phyloP scores from a whole-genome alignment of 345 rosid genomes.

The Barbarea vulgaris region DNA sequence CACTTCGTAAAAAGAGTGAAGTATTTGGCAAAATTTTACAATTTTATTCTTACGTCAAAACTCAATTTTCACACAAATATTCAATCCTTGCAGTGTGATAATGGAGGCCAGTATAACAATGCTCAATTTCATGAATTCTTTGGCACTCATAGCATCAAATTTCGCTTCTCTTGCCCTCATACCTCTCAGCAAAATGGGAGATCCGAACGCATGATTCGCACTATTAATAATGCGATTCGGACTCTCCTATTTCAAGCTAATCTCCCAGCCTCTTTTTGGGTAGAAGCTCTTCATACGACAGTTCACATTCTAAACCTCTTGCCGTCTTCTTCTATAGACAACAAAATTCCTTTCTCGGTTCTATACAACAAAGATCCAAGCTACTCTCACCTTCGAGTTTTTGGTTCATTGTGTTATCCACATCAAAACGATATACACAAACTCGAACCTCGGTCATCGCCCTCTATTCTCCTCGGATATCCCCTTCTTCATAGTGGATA shows the following conservation, averaged over 20 bases:
- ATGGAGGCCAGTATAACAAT: background rate
- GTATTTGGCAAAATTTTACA: too few relatives aligned
- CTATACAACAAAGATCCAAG: background rate
- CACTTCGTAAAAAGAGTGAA: too few relatives aligned
- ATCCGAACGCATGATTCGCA: background rate
- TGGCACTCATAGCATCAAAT: fast-evolving
- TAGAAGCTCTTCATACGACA: fast-evolving
- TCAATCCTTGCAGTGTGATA: background rate
- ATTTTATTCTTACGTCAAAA: background rate
- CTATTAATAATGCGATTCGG: background rate
- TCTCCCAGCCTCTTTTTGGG: background rate
- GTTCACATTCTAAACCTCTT: background rate
- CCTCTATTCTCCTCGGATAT: too few relatives aligned
- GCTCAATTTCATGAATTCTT: background rate
- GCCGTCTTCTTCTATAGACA: too few relatives aligned
- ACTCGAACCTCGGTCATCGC: background rate
- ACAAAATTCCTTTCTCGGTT: background rate
- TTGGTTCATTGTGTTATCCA: background rate
- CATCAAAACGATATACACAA: background rate
- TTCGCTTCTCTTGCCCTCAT: background rate
- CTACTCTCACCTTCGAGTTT: fast-evolving
- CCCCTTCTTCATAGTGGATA: too few relatives aligned
- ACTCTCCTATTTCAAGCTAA: background rate
- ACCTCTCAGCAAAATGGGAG: background rate
- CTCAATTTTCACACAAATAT: too few relatives aligned